Percentiles rank a stretch among this genome's conserved stretches.
These are phyloP conservation scores for Mycoemilia scoparia DNA, from an alignment of 192 early-diverging fungal genomes.

Conservation along the genomic window DNA sequence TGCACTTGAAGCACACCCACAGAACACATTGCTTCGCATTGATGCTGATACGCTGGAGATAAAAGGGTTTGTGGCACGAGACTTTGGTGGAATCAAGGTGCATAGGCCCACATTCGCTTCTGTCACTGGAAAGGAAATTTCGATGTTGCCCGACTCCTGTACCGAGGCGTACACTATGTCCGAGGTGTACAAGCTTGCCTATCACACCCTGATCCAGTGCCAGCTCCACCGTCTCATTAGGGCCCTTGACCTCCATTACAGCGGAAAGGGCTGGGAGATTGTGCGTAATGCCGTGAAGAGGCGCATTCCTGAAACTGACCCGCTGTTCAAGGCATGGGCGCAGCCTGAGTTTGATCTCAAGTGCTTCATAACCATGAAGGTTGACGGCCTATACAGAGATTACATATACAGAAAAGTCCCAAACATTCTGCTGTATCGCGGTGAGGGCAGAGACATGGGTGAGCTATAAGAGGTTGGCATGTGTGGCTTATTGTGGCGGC, in stretches of 20 bases:
- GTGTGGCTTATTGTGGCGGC: no score
- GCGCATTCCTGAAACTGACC: constrained; percentile 25
- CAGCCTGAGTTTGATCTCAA: constrained; percentile 30
- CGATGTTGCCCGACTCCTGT: constrained; percentile 34
- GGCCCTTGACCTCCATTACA: constrained; percentile 35
- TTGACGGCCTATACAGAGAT: constrained; percentile 45
- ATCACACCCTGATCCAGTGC: constrained; percentile 41
- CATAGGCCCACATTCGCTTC: constrained; percentile 30
- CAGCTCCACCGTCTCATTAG: constrained; percentile 42
- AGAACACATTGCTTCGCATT: constrained; percentile 40
- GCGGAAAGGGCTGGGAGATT: constrained; percentile 37
- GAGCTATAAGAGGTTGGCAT: no score
- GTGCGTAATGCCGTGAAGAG: constrained; percentile 28
- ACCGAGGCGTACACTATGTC: constrained; percentile 29
- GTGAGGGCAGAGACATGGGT: no score
- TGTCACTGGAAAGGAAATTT: constrained; percentile 26
- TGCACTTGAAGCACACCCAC: constrained; percentile 46
- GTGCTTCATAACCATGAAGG: constrained; percentile 48
- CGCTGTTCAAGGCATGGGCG: constrained; percentile 29
- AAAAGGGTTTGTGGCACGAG: constrained; percentile 40
- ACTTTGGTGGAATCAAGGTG: constrained; percentile 49
- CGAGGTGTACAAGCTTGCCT: constrained; percentile 35
- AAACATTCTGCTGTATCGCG: constrained; percentile 27
- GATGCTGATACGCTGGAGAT: constrained; percentile 27
- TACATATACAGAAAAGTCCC: constrained; percentile 25